Base-by-base conservation (phyloP, 2,329 filamentous ascomycete species). In the Hymenoscyphus scutula region DNA sequence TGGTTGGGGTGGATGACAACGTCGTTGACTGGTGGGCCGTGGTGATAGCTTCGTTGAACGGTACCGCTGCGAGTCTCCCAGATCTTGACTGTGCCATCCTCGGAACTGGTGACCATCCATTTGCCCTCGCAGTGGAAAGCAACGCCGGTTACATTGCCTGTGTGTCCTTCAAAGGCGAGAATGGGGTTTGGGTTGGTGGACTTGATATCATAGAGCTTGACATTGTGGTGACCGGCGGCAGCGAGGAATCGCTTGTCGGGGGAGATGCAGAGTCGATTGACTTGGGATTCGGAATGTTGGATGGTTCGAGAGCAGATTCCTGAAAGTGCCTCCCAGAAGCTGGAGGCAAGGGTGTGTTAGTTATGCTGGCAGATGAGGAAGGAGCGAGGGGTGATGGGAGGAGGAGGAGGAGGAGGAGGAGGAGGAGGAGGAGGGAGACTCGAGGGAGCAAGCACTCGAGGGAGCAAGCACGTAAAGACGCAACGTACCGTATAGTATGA, bases 1-100 rank as follows among this genome's bases (percentile, higher is more conserved):
- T 99, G 95, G 74, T 99, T 99, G 0, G 95, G 95, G 76, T 99
- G 95, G 62, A 99, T 99, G n/a, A 98, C 95, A 8, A 99, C 95
- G 76, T 99, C 95, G 73, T 97, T 99, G 59, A 94, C 95, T 0
- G 95, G 88, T 37, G 87, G 89, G 59, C 89, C 90, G 75, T 99
- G 95, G 69, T 85, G 89, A 76, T 99, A 99, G 77, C 94, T 97
- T 60, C 95, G 86, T 78, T 99, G 95, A 60, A 98, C 87, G 62
- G 69, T 69, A 3, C 72, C 72, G 32, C 71, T 74, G 27, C 71
- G 65, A 19, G 72, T 74, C 62, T 74, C 72, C 72, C 72, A 74
- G 32, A 74, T 73, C 62, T 74, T 74, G 17, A 74, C 72, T 5
- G 70, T 74, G 84, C 93, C 91, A 74, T 99, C 95, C 77, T 99